Conservation (phyloP, 1,284 basidiomycete species). For the Pterulicium gracile region DNA sequence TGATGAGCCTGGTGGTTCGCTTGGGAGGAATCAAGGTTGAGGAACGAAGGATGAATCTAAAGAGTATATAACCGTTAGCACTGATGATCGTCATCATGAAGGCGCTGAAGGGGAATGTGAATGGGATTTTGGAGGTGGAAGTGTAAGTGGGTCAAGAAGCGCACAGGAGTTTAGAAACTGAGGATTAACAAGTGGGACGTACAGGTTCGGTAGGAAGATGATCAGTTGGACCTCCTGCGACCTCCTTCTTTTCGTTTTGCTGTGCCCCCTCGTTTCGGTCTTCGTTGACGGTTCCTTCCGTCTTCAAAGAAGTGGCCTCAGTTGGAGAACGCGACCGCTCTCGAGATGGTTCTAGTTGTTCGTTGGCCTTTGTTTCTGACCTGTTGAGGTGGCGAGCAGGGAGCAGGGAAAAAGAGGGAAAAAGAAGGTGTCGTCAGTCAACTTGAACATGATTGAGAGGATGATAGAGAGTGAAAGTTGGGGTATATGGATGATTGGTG, state of each 20-base stretch:
- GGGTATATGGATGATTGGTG: background rate
- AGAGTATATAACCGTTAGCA: background rate
- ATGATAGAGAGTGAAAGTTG: background rate
- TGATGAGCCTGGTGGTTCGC: conserved; percentile 1
- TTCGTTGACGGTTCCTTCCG: background rate
- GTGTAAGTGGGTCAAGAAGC: background rate
- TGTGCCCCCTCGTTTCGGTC: background rate
- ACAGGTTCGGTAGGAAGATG: conserved; percentile 2
- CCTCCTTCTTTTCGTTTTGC: background rate
- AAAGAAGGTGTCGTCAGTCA: background rate
- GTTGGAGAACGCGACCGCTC: background rate
- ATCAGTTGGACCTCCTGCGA: background rate
- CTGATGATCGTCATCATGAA: background rate
- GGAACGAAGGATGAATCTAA: background rate
- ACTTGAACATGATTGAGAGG: background rate
- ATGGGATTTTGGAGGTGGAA: too few relatives aligned
- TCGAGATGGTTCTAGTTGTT: background rate
- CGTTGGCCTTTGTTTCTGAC: background rate
- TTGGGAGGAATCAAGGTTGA: background rate
- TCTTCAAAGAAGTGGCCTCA: background rate
- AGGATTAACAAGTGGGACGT: background rate
- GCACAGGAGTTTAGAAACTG: background rate
- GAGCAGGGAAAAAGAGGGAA: background rate
- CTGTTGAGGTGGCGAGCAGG: background rate
- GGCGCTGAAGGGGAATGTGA: too few relatives aligned